Percentiles rank a stretch among this genome's conserved stretches.
These are phyloP conservation scores for Annulohypoxylon moriforme DNA, from an alignment of 495 filamentous ascomycete species.

Conservation along the genomic window DNA sequence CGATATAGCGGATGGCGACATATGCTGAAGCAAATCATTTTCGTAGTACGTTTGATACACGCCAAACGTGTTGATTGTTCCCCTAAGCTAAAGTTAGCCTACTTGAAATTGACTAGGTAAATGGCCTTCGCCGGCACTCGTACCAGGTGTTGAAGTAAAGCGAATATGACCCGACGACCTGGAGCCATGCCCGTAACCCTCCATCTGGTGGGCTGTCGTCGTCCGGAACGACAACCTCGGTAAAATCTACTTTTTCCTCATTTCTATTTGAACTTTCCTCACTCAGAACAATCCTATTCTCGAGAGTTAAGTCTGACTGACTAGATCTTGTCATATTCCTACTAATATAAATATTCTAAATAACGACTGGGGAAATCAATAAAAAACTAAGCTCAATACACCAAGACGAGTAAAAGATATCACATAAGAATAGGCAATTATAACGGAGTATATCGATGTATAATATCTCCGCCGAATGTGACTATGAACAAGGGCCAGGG, in stretches of 20 bases:
- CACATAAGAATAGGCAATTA: not conserved
- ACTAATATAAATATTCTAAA: not conserved
- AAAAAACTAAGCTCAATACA: not conserved
- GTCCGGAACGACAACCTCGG: not conserved
- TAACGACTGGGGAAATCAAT: not conserved
- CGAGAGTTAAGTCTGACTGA: constrained; percentile 6
- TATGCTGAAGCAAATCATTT: constrained; percentile 47
- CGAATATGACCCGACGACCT: constrained; percentile 65
- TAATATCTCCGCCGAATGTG: constrained; percentile 15
- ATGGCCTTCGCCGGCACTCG: not conserved
- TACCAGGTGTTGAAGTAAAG: constrained; percentile 72
- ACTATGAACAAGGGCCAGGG: constrained; percentile 4
- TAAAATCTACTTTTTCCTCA: constrained; percentile 1
- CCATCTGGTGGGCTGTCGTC: constrained; percentile 31
- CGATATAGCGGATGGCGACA: constrained; percentile 59
- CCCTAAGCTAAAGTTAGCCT: constrained; percentile 54
- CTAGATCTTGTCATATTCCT: constrained; percentile 12
- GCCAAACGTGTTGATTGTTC: constrained; percentile 75
- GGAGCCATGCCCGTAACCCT: constrained; percentile 61
- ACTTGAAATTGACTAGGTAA: not conserved
- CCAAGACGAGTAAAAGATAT: not conserved
- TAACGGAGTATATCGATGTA: constrained; percentile 19
- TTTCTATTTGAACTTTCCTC: constrained; percentile 4
- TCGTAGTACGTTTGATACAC: constrained; percentile 79
- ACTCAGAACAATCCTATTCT: not conserved